Evolutionary conservation across 768 basidiomycete species (phyloP).

Genomic region (Piloderma croceum): DNA sequence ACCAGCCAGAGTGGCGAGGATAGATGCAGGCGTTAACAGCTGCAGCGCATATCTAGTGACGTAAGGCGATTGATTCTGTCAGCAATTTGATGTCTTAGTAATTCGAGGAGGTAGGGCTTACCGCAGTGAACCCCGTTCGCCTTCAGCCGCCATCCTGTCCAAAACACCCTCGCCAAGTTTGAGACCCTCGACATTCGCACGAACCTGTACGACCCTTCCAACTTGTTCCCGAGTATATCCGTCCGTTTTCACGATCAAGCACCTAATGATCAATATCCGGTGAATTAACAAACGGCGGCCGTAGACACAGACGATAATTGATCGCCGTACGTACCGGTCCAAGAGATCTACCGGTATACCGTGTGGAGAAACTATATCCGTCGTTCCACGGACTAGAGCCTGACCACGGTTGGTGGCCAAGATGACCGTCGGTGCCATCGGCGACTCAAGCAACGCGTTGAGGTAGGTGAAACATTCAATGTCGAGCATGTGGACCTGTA

Average conservation of each 20-base stretch:
- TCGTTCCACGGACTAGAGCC: constrained; percentile 87
- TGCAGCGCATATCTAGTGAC: constrained; percentile 91
- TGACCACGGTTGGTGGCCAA: constrained; percentile 95
- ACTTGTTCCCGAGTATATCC: constrained; percentile 80
- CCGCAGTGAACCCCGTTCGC: constrained; percentile 78
- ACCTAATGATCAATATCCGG: constrained; percentile 37
- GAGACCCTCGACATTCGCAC: constrained; percentile 84
- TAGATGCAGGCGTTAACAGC: constrained; percentile 84
- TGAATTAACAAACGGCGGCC: constrained; percentile 1
- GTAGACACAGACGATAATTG: constrained; percentile 4
- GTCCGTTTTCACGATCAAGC: constrained; percentile 93
- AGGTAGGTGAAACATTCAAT: constrained; percentile 99
- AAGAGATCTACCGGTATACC: constrained; percentile 91
- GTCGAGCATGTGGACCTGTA: constrained; percentile 97
- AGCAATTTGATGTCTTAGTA: constrained; percentile 8
- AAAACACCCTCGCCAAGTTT: constrained; percentile 70
- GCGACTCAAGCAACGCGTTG: constrained; percentile 90
- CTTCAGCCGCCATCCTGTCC: constrained; percentile 75
- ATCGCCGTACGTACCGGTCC: constrained; percentile 62
- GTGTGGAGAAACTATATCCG: constrained; percentile 86
- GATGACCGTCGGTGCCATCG: constrained; percentile 96
- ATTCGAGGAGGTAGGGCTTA: constrained; percentile 27
- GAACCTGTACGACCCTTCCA: constrained; percentile 76
- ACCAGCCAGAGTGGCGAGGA: constrained; percentile 73
- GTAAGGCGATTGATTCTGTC: constrained; percentile 5